Percentiles rank a stretch among this genome's conserved stretches.
Conservation (phyloP, 2,329 filamentous ascomycete genomes). For the Fusarium burgessii region DNA sequence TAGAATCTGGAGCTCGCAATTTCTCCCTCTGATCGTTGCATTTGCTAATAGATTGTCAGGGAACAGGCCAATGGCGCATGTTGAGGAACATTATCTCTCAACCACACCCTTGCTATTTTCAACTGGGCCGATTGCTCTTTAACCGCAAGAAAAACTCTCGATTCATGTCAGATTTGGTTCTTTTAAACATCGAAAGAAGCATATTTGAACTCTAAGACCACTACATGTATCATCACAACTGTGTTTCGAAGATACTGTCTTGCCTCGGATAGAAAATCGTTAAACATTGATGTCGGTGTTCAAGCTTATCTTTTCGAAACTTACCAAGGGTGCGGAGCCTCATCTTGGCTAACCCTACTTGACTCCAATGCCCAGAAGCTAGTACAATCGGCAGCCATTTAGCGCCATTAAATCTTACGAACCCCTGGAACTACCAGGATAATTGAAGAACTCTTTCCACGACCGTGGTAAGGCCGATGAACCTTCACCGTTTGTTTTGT, state of each 20-base stretch:
- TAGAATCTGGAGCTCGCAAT: conserved; percentile 4
- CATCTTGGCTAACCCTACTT: conserved; percentile 24
- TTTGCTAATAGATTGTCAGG: conserved; percentile 18
- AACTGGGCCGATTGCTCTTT: conserved; percentile 6
- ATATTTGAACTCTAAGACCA: neutral
- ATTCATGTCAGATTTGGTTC: neutral
- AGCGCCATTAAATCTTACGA: conserved; percentile 18
- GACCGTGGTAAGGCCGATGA: conserved; percentile 35
- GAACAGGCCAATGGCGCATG: conserved; percentile 2
- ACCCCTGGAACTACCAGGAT: conserved; percentile 27
- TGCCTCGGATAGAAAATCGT: neutral
- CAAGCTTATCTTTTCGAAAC: conserved; percentile 17
- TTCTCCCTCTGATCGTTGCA: conserved; percentile 1
- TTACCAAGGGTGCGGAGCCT: conserved; percentile 19
- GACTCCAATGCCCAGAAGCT: conserved; percentile 26
- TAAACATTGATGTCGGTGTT: neutral
- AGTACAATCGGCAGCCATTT: conserved; percentile 31
- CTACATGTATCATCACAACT: neutral
- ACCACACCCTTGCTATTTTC: conserved; percentile 13
- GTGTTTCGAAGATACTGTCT: neutral
- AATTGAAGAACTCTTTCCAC: conserved; percentile 24
- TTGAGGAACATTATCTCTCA: conserved; percentile 13
- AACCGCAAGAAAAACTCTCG: neutral
- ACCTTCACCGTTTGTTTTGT: conserved; percentile 25
- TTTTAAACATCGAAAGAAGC: neutral